Conservation (phyloP, 2,329 filamentous ascomycete genomes). For the Aspergillus sp. region DNA sequence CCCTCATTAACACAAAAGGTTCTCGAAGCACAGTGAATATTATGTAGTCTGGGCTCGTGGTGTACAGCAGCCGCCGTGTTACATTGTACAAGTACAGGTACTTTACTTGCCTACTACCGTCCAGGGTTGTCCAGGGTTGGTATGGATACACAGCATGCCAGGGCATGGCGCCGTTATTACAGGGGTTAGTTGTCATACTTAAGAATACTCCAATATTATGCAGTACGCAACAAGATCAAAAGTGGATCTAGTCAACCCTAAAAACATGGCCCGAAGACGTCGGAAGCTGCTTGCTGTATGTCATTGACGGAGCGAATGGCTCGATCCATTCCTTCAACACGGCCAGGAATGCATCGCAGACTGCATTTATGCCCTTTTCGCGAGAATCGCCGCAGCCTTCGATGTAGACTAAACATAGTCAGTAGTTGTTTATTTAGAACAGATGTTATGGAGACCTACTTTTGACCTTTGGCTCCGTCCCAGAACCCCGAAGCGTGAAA, state of each 20-base stretch:
- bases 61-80: too few species aligned
- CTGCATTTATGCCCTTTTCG: slow-evolving; percentile 28
- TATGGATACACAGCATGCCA: too few species aligned
- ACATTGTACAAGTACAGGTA: too few species aligned
- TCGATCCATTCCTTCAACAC: slow-evolving; percentile 34
- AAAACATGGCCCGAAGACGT: slow-evolving; percentile 34
- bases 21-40: too few species aligned
- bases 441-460: slow-evolving; percentile 28
- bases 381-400: slow-evolving; percentile 34
- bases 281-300: slow-evolving; percentile 25
- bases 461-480: slow-evolving; percentile 63
- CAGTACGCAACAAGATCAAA: too few species aligned
- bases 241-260: slow-evolving; percentile 8
- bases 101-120: too few species aligned
- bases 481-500: slow-evolving; percentile 56
- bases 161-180: too few species aligned
- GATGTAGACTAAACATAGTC: slow-evolving; percentile 32
- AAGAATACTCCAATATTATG: too few species aligned
- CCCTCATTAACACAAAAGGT: too few species aligned
- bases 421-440: slow-evolving; percentile 2
- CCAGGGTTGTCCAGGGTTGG: too few species aligned
- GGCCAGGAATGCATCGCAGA: slow-evolving; percentile 31
- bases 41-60: too few species aligned
- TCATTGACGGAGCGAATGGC: slow-evolving; percentile 33
- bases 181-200: too few species aligned